phyloP scores from a whole-genome alignment of 2,329 filamentous ascomycete species.

The Alternaria sp. region DNA sequence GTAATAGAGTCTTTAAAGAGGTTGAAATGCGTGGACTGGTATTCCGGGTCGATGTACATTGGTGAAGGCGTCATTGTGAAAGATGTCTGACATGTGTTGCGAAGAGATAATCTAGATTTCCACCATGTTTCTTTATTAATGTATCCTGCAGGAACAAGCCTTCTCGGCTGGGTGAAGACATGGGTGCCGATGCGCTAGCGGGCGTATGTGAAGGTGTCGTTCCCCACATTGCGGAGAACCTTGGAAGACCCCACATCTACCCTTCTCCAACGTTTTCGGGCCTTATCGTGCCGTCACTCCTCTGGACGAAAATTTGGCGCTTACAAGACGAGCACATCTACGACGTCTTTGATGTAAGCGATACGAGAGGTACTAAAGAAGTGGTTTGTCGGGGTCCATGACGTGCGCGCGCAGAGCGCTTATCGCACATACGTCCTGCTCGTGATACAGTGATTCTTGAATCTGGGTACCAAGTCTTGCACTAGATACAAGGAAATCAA shows the following conservation, averaged over 20 bases:
- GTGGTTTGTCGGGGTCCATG: no score
- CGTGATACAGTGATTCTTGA: no score
- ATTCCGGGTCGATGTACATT: slow-evolving; percentile 50
- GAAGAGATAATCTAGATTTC: no score
- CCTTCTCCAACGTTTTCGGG: slow-evolving; percentile 6
- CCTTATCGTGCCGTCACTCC: not conserved
- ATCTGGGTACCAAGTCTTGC: no score
- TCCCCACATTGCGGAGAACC: slow-evolving; percentile 24
- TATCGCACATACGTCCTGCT: no score
- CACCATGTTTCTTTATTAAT: not conserved
- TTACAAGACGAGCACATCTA: not conserved
- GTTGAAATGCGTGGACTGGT: slow-evolving; percentile 52
- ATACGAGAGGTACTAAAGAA: no score
- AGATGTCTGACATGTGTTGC: not conserved
- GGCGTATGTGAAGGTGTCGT: not conserved
- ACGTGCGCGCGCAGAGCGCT: no score
- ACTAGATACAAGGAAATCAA: no score
- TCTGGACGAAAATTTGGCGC: not conserved
- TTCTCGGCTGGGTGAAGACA: not conserved
- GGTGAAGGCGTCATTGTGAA: slow-evolving; percentile 19
- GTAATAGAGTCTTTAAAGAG: slow-evolving; percentile 53
- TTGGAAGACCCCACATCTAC: slow-evolving; percentile 19
- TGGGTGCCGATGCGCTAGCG: not conserved
- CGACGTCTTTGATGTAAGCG: no score
- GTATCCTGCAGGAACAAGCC: slow-evolving; percentile 1